Percentiles rank a stretch among this genome's conserved stretches.
These are phyloP conservation scores for Pseudogymnoascus sp. DNA, from an alignment of 2,329 filamentous ascomycete genomes.

Conservation along the genomic window DNA sequence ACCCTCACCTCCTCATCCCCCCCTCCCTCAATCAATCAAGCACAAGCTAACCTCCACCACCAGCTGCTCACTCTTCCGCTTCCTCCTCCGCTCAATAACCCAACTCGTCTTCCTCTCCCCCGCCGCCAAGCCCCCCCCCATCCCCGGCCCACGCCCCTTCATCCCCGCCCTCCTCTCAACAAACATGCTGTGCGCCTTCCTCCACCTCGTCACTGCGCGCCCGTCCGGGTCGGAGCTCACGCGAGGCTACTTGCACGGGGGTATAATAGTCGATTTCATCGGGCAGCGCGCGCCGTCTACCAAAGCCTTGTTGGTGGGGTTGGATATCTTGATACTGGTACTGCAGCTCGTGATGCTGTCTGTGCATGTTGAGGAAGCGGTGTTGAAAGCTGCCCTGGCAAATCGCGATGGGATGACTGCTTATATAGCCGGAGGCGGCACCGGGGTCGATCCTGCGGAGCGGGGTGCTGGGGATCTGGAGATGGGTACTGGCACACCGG, in stretches of 20 bases:
- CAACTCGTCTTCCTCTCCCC: conserved; percentile 59
- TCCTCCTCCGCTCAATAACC: conserved; percentile 47
- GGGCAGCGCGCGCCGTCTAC: conserved; percentile 56
- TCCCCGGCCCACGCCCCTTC: conserved; percentile 45
- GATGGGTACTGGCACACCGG: conserved; percentile 17
- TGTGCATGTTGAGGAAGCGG: conserved; percentile 52
- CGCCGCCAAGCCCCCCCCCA: conserved; percentile 39
- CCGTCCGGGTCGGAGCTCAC: conserved; percentile 51
- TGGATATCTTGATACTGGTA: conserved; percentile 47
- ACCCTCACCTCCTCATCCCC: conserved; percentile 3
- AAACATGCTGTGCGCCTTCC: conserved; percentile 50
- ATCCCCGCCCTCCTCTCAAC: conserved; percentile 49
- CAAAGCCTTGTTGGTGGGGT: conserved; percentile 43
- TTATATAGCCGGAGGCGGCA: background rate
- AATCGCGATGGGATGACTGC: conserved; percentile 11
- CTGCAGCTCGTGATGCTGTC: conserved; percentile 57
- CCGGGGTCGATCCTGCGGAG: conserved; percentile 27
- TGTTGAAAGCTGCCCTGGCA: conserved; percentile 33
- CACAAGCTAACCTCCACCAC: background rate
- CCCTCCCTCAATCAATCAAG: background rate
- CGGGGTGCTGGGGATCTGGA: conserved; percentile 26
- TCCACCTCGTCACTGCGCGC: conserved; percentile 48
- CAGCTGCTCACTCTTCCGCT: conserved; percentile 57
- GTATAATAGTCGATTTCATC: conserved; percentile 58
- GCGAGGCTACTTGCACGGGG: conserved; percentile 58